Base-by-base conservation (phyloP, 768 basidiomycete species). In the Leucosporidium scottii region DNA sequence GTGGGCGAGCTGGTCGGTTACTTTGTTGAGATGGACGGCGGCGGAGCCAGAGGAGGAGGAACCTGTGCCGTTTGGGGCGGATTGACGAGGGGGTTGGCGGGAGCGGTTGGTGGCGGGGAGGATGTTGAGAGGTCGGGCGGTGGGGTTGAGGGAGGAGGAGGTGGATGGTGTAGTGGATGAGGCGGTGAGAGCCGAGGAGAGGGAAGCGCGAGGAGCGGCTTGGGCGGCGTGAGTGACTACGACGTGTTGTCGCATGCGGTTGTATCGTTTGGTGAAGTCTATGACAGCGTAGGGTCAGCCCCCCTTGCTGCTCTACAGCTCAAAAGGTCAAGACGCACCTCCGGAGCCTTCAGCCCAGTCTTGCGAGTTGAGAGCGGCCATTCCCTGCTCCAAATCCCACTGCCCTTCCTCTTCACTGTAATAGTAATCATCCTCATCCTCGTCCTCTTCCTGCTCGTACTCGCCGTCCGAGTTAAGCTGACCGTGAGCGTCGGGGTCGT, bases 191-290 rank as follows among this genome's bases (percentile, higher is more conserved):
- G 39, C 39, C 62, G 51, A 2, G 60, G 48, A 18, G 53, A 39
- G 54, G 34, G 55, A 25, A 55, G 55, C 18, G 50, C 39, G 39
- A 44, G 39, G 39, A 44, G 39, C 39, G 39, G 39, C 39, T 44
- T 44, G 39, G 31, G 64, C 65, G 64, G 74, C 62, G 36, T 70
- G 50, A 27, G 74, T 66, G 44, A 75, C 88, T 27, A 89, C 89
- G 65, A 90, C 87, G 77, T 97, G 91, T 77, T 97, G 93, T 59
- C 89, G 82, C 36, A 98, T 82, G 28, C 96, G 87, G 79, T 98
- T 98, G 79, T 90, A 99, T 75, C 97, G 93, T 79, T 98, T 98
- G 44, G 96, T 98, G 75, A 99, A 97, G 80, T 99, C 96, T 71
- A 62, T 0, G 0, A 21, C 57, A 44, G n/a, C 20, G 25, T 20